phyloP scores from a whole-genome alignment of 169 alveolate species.

The Theileria annulata region DNA sequence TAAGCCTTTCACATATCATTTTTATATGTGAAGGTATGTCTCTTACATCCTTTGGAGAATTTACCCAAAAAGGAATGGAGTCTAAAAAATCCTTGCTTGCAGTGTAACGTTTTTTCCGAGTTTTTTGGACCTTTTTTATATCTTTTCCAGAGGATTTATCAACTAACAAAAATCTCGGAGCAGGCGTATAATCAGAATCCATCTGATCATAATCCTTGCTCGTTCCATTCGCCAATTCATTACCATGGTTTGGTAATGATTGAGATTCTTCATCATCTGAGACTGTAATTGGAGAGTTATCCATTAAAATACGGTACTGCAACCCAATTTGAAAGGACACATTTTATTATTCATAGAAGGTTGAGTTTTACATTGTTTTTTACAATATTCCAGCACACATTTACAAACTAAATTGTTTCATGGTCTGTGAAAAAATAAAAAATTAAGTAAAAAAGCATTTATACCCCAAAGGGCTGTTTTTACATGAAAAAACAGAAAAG shows the following conservation, averaged over 20 bases:
- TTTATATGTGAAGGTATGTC: slow-evolving; percentile 47
- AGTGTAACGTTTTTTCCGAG: slow-evolving; percentile 6
- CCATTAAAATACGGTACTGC: not conserved
- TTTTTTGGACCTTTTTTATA: not conserved
- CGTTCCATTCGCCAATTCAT: not conserved
- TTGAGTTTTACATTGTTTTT: not conserved
- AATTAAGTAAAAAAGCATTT: not conserved
- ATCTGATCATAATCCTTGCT: not conserved
- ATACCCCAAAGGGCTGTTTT: not conserved
- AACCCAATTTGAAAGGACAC: not conserved
- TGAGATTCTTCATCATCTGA: slow-evolving; percentile 3
- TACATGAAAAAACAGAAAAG: not conserved
- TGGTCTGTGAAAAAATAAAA: not conserved
- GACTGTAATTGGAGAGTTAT: slow-evolving; percentile 2
- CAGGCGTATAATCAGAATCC: not conserved
- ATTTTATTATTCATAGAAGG: slow-evolving; percentile 13
- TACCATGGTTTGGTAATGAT: not conserved
- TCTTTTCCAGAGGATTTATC: not conserved
- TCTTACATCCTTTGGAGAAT: slow-evolving; percentile 60
- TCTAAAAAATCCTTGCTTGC: slow-evolving; percentile 17
- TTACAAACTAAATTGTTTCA: not conserved
- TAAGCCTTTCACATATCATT: slow-evolving; percentile 37
- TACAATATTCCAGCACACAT: not conserved
- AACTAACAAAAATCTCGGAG: not conserved
- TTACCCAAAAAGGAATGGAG: slow-evolving; percentile 48